Base-by-base conservation (phyloP, 2,329 filamentous ascomycete genomes). In the Aspergillus sp. region DNA sequence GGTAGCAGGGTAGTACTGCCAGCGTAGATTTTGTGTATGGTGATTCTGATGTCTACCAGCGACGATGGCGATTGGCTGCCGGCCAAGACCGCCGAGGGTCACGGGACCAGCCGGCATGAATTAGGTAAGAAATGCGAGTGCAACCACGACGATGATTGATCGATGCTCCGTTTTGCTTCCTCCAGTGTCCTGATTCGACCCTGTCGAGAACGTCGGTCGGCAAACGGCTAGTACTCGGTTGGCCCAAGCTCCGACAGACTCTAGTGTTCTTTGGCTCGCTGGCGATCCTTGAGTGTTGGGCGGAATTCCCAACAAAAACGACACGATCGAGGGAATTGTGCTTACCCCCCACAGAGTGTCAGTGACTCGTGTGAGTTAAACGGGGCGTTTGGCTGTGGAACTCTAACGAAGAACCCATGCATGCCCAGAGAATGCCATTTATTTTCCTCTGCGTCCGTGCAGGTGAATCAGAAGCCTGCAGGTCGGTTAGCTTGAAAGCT, bases 291-390 rank as follows among this genome's bases (percentile, higher is more conserved):
- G 24, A 44, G 16, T 58, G 62, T 64, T 64, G 65, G 62, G 64
- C 51, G 41, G 45, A 47, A 55, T 41, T 55, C 63, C 61, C 65
- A 67, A 67, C 64, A 62, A 55, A 65, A 11, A 13, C n/a, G 42
- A 24, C 30, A 56, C 53, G 52, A 7, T 30, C 55, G 51, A 56
- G 54, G 10, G 26, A 30, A 42, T 57, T 58, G 58, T 61, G 60
- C 59, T 53, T 46, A 19, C 22, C 49, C 49, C 46, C 47, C 48
- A 51, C 30, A 36, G 26, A 14, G 32, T 11, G 19, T n/a, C 14
- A 5, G 19, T 47, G 13, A 30, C 26, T 30, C 26, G 26, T 30
- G 26, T 10, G 26, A 30, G 26, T 30, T 30, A 2, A 30, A 30
- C 26, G 8, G 26, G 26, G 26, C 26, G 9, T 7, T 10, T 30